Base-by-base conservation (phyloP, 2,329 filamentous ascomycete species). In the Epichloe gansuensis region DNA sequence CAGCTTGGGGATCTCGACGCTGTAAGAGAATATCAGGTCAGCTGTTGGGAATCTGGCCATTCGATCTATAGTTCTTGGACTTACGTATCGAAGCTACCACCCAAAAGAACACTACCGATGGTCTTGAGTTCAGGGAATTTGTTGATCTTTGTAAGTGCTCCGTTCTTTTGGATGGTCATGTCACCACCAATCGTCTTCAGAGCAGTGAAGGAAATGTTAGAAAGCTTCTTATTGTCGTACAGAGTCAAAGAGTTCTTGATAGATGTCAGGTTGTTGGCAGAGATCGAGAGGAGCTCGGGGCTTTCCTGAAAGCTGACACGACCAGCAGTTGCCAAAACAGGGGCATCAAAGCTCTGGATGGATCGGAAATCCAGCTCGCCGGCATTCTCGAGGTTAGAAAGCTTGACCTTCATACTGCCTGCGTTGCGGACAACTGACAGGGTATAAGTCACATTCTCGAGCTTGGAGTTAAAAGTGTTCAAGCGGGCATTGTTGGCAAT, bases 401-500 rank as follows among this genome's bases (percentile, higher is more conserved):
- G 84, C 54, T 76, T 77, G 60, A 94, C 71, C 56, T 77, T 72
- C 61, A 95, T 78, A 59, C 82, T 75, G 59, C 79, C 73, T 65
- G 85, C 85, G 76, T 98, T 98, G 75, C 85, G 83, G 62, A 83
- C 81, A 66, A 98, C 82, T 63, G 78, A 82, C 51, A 96, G 74
- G 46, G 76, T 69, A 53, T 79, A 75, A 59, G 78, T 85, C 62
- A 95, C 80, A 72, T 87, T 91, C 68, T 77, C 77, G 54, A 97
- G 77, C 66, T 86, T 80, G 69, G 90, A 87, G 65, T 81, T 80
- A 74, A 94, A 87, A 56, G 75, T 76, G 65, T 79, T 81, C 61
- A 98, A 78, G 66, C 85, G 84, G 56, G 74, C 74, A 82, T 97
- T 97, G 83, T 95, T 95, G 79, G 88, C 85, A 71, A 98, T 85